phyloP scores from a whole-genome alignment of 306 rosid species.

The Vicia sativa region DNA sequence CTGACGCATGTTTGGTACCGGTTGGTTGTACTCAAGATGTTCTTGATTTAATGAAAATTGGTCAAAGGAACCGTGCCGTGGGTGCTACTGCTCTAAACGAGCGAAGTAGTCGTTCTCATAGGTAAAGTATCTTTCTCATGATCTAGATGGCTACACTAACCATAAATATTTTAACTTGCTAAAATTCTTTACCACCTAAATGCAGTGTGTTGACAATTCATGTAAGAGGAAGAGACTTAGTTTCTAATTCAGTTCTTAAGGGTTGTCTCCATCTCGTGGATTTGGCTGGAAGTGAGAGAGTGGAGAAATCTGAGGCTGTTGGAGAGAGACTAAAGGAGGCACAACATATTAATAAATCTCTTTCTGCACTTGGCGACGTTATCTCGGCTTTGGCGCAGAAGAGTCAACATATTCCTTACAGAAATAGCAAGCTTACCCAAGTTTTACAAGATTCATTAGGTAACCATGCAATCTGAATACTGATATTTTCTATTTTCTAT shows the following conservation, averaged over 20 bases:
- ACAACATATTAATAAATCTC: conserved; percentile 90
- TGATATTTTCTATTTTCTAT: conserved; percentile 4
- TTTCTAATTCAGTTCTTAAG: conserved; percentile 67
- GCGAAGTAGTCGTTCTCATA: conserved; percentile 96
- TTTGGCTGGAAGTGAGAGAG: conserved; percentile 98
- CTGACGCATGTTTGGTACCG: conserved; percentile 87
- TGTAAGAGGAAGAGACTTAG: conserved; percentile 78
- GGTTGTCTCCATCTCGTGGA: conserved; percentile 98
- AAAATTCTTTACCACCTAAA: conserved; percentile 31
- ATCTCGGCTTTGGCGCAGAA: conserved; percentile 95
- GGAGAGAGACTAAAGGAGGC: conserved; percentile 98
- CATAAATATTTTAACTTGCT: conserved; percentile 14
- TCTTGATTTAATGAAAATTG: conserved; percentile 83
- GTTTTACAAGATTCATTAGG: conserved; percentile 96
- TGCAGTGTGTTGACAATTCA: conserved; percentile 92
- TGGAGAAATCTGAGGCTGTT: conserved; percentile 93
- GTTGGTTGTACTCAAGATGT: conserved; percentile 90
- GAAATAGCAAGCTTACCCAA: conserved; percentile 98
- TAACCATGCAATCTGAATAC: conserved; percentile 38
- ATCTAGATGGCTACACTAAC: conserved; percentile 4
- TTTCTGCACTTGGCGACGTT: conserved; percentile 98
- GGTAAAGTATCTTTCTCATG: conserved; percentile 50
- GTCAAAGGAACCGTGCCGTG: conserved; percentile 88
- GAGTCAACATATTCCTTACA: conserved; percentile 85
- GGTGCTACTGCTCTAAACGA: conserved; percentile 97